Conservation (phyloP, 2,329 filamentous ascomycete species). For the Parascedosporium putredinis region DNA sequence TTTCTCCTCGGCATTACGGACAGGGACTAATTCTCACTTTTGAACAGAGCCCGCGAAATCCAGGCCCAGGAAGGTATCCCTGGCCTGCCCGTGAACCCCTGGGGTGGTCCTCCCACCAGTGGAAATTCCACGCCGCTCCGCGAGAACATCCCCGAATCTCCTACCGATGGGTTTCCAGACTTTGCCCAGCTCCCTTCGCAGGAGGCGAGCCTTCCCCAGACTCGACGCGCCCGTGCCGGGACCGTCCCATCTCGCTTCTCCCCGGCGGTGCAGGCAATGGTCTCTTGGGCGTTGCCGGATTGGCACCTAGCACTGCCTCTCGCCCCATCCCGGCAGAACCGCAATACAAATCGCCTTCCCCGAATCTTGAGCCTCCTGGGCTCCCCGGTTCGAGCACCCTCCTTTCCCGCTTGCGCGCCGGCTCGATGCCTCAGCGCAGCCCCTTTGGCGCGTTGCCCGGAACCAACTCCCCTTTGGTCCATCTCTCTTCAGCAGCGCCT, state of each 20-base stretch:
- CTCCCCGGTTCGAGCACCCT: slow-evolving; percentile 46
- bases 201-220: slow-evolving; percentile 44
- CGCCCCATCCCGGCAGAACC: slow-evolving; percentile 79
- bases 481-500: slow-evolving; percentile 73
- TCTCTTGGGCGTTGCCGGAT: slow-evolving; percentile 41
- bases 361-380: slow-evolving; percentile 34
- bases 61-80: slow-evolving; percentile 87
- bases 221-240: slow-evolving; percentile 77
- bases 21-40: background rate
- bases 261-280: slow-evolving; percentile 58
- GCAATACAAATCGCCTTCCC: slow-evolving; percentile 65
- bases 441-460: slow-evolving; percentile 51
- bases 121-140: slow-evolving; percentile 92
- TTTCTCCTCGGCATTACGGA: background rate
- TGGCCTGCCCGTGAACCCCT: slow-evolving; percentile 59
- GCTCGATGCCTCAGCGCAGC: slow-evolving; percentile 85
- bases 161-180: slow-evolving; percentile 90
- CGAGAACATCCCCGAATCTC: slow-evolving; percentile 95
- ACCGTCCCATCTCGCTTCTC: slow-evolving; percentile 95
- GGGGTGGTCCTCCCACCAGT: slow-evolving; percentile 93
- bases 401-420: slow-evolving; percentile 76
- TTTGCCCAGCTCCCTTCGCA: slow-evolving; percentile 64
- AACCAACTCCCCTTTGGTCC: slow-evolving; percentile 67
- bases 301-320: slow-evolving; percentile 61
- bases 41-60: slow-evolving; percentile 81